Evolutionary conservation across 129 eudicot species (phyloP).

Genomic region (Gnaphalium uliginosum): DNA sequence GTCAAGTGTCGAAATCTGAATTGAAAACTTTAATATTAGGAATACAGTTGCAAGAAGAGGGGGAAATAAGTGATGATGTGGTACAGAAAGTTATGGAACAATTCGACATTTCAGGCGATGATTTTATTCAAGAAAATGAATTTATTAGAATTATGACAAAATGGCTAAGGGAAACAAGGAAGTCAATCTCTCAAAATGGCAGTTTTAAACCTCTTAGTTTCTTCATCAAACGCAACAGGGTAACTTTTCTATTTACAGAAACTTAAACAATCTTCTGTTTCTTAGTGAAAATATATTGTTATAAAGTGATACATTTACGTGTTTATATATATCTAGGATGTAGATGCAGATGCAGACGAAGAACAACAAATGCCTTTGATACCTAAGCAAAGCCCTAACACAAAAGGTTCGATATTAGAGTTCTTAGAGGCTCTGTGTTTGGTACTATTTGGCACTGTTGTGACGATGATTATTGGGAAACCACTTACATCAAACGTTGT

Average conservation of each 20-base stretch:
- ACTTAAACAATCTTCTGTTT: conserved; percentile 7
- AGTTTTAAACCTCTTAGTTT: conserved; percentile 28
- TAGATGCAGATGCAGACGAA: conserved; percentile 7
- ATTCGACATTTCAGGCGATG: conserved; percentile 50
- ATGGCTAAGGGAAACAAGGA: conserved; percentile 38
- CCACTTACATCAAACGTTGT: conserved; percentile 44
- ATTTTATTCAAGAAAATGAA: conserved; percentile 43
- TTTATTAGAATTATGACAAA: conserved; percentile 41
- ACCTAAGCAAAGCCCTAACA: conserved; percentile 19
- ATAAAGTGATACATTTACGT: not conserved
- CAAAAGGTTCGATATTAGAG: conserved; percentile 25
- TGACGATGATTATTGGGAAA: conserved; percentile 29
- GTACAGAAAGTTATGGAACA: conserved; percentile 42
- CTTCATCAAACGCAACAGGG: conserved; percentile 25
- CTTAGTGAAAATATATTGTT: not conserved
- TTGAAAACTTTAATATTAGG: conserved; percentile 53
- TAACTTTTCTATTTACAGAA: conserved; percentile 24
- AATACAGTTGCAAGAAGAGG: conserved; percentile 45
- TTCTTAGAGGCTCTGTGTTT: conserved; percentile 35
- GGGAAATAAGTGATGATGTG: conserved; percentile 30
- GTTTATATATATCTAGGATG: conserved; percentile 29
- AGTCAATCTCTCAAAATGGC: conserved; percentile 13
- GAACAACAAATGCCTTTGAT: conserved; percentile 37
- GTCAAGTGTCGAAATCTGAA: conserved; percentile 45
- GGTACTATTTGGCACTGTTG: conserved; percentile 38